Base-by-base conservation (phyloP, 2,329 filamentous ascomycete species). In the Chalaropsis thielavioides region DNA sequence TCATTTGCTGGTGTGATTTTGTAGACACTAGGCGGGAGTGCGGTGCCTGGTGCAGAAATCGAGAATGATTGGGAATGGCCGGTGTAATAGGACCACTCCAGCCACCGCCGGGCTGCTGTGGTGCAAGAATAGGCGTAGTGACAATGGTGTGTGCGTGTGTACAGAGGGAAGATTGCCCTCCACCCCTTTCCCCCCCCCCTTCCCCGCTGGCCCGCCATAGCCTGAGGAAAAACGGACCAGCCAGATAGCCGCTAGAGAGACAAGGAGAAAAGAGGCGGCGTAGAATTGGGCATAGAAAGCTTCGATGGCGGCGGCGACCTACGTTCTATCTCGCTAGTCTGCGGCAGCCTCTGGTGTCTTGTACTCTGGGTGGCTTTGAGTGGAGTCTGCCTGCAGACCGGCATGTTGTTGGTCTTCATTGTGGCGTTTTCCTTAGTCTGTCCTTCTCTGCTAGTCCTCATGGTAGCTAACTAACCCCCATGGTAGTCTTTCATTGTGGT, bases 261-360 rank as follows among this genome's bases (percentile, higher is more conserved):
- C 24, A 17, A 31, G 27, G 51, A 27, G 51, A 56, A 35, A 31
- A 35, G 27, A 56, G 17, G 51, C 13, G 24, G 51, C 51, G 24
- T 35, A 8, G n/a, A 13, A 15, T 11, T 17, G 7, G 38, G 40
- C 6, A 35, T 62, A 15, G 31, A 62, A 62, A 62, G 40, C 60
- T 46, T 62, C 19, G 60, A 62, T 62, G 38, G 60, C 24, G 43
- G 61, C 46, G 46, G 43, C 61, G 43, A 49, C 61, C 41, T 44
- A 24, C 63, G 54, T 65, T 65, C 63, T 59, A 61, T 65, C 54
- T 65, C 63, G 58, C 63, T 61, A 65, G 63, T 65, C 41, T 43
- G 27, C 58, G 7, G 19, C 58, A 61, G 60, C 22, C 41, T 44
- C 54, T 44, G 46, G n/a, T 51, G 38, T 38, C 60, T 62, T 62